Evolutionary conservation across 2,329 filamentous ascomycete genomes (phyloP), one percentile per base, ranked within the genome.

Genomic region (Sclerotinia trifoliorum): DNA sequence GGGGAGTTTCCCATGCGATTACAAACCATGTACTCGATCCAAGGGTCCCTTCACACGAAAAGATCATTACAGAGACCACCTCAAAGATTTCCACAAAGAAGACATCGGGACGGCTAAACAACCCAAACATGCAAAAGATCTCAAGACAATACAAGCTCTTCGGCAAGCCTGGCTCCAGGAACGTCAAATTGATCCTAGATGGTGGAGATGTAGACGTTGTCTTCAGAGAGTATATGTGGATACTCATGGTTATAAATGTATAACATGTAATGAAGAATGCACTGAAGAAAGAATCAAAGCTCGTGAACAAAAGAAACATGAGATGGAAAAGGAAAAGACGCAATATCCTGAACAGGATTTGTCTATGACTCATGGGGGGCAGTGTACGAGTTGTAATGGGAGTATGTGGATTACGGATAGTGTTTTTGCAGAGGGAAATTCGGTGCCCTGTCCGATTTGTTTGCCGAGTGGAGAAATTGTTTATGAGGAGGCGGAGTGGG

Each of bases 61-160:
- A 63, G 83, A 85, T 69, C 83, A 85, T 72, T 78, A 81, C 57
- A 76, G 79, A 26, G 83, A 84, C 68, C 83, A 85, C 70, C 74
- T 82, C 52, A 75, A 82, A 35, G 81, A 82, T 62, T 83, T 78
- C 68, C 83, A 85, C 70, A 79, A 81, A 49, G 77, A 80, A 54
- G 79, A 82, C 65, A 65, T 78, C 19, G 73, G 74, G 0, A 63
- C 29, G 1, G 71, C 68, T 11, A 76, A 73, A 46, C 58, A 67
- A 21, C 67, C 71, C 26, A 70, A 71, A 29, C 68, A 63, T 35
- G 42, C 67, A 6, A 66, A 69, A 32, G 67, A 66, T 39, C 24
- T 29, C 4, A 55, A 64, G 3, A 21, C 70, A n/a, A 67, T 71
- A 70, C 52, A 65, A 21, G 65, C 62, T 11, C 68, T 66, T n/a